phyloP scores from a whole-genome alignment of 768 basidiomycete genomes.

The Psilocybe subaeruginosa region DNA sequence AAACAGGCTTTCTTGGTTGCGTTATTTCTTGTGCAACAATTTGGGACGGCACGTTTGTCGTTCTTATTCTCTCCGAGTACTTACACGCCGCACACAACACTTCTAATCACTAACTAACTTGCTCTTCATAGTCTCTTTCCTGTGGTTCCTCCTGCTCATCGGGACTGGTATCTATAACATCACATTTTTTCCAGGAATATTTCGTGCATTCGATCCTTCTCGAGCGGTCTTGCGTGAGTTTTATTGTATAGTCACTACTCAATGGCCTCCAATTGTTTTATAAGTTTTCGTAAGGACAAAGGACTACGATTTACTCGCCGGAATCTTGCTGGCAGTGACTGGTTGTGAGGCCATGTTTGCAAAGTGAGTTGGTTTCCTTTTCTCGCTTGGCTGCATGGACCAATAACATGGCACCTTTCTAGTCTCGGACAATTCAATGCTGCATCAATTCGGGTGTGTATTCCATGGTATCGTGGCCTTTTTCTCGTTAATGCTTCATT shows the following conservation, averaged over 20 bases:
- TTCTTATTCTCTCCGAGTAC: constrained; percentile 57
- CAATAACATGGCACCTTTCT: background rate
- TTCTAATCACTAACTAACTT: background rate
- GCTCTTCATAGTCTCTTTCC: constrained; percentile 42
- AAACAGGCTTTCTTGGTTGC: constrained; percentile 52
- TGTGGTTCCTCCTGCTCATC: constrained; percentile 59
- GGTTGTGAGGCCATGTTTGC: constrained; percentile 74
- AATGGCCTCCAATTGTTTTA: background rate
- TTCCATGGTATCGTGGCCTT: background rate
- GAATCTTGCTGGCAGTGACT: constrained; percentile 68
- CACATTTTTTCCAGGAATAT: constrained; percentile 55
- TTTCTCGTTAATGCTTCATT: background rate
- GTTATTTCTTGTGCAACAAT: constrained; percentile 61
- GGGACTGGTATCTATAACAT: constrained; percentile 63
- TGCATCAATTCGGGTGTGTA: constrained; percentile 53
- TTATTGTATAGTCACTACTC: background rate
- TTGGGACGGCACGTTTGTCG: constrained; percentile 58
- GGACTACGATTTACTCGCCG: constrained; percentile 62
- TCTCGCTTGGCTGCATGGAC: background rate
- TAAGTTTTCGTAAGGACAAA: constrained; percentile 67
- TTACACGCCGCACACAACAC: constrained; percentile 9
- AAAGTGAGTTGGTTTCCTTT: constrained; percentile 42
- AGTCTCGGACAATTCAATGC: constrained; percentile 74
- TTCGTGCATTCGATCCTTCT: constrained; percentile 69
- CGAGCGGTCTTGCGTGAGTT: constrained; percentile 60